Conservation (phyloP, 306 rosid genomes). For the Rosa persica region DNA sequence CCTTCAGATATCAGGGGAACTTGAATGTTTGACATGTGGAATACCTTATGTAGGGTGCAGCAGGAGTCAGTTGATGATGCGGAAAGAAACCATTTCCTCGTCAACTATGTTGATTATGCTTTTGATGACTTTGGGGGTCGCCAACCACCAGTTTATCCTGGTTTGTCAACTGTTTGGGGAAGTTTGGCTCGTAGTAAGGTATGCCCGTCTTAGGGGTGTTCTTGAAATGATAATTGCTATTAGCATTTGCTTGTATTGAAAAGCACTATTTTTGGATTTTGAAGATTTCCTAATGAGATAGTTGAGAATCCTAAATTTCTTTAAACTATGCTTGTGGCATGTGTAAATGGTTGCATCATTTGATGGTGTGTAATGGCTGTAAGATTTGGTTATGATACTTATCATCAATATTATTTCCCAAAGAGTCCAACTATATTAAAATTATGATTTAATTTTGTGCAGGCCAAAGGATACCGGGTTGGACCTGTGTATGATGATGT, state of each 20-base stretch:
- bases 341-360: not conserved
- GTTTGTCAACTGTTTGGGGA: constrained; percentile 99
- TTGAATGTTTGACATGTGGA: constrained; percentile 16
- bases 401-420: constrained; percentile 21
- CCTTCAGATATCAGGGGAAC: not conserved
- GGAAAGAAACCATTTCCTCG: constrained; percentile 93
- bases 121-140: constrained; percentile 99
- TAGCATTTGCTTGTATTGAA: constrained; percentile 5
- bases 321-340: not conserved
- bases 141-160: constrained; percentile 98
- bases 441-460: constrained; percentile 37
- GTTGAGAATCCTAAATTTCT: not conserved
- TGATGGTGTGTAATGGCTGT: not conserved
- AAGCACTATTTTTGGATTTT: not conserved
- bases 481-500: constrained; percentile 99
- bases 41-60: constrained; percentile 74
- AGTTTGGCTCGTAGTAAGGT: constrained; percentile 99
- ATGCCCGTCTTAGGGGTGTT: constrained; percentile 19
- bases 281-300: not conserved
- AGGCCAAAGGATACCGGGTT: constrained; percentile 99
- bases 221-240: constrained; percentile 18
- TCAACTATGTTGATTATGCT: constrained; percentile 90
- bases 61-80: constrained; percentile 98
- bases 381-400: not conserved
- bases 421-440: constrained; percentile 14